Evolutionary conservation across 192 early-diverging fungal species (phyloP).

Genomic region (Paraglomus occultum): DNA sequence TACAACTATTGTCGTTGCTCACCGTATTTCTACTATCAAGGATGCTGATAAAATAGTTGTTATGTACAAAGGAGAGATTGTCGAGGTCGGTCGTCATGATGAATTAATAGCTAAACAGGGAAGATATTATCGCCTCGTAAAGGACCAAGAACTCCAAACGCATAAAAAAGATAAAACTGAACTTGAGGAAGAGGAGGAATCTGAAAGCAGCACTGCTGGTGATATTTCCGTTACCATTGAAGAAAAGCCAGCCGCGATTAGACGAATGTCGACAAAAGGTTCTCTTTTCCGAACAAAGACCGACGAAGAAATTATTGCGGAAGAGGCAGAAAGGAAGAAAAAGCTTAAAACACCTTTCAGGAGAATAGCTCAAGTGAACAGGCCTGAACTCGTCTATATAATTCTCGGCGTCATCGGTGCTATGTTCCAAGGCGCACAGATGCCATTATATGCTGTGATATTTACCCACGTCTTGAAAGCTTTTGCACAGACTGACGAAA

Average conservation of each 20-base stretch:
- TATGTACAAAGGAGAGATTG: slow-evolving; percentile 66
- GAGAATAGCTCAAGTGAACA: slow-evolving; percentile 28
- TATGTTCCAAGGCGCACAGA: slow-evolving; percentile 58
- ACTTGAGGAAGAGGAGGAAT: slow-evolving; percentile 14
- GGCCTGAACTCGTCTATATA: slow-evolving; percentile 27
- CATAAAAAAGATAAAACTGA: slow-evolving; percentile 36
- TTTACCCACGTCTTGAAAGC: slow-evolving; percentile 48
- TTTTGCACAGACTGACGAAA: slow-evolving; percentile 33
- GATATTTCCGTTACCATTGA: slow-evolving; percentile 30
- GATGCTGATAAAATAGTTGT: slow-evolving; percentile 87
- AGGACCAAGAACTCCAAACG: slow-evolving; percentile 62
- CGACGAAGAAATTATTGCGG: slow-evolving; percentile 24
- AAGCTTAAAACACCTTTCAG: slow-evolving; percentile 35
- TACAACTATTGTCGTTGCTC: slow-evolving; percentile 90
- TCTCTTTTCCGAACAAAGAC: slow-evolving; percentile 20
- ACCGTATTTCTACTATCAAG: slow-evolving; percentile 86
- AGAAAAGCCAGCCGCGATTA: slow-evolving; percentile 5
- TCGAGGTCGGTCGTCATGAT: slow-evolving; percentile 78
- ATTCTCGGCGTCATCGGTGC: slow-evolving; percentile 52
- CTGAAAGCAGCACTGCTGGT: background rate
- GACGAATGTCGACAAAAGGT: slow-evolving; percentile 31
- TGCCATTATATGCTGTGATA: slow-evolving; percentile 71
- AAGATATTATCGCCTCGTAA: slow-evolving; percentile 64
- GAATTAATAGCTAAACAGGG: slow-evolving; percentile 65
- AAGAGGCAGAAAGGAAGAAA: slow-evolving; percentile 34